phyloP scores from a whole-genome alignment of 305 asterid genomes.

The Stenogyne calaminthoides region DNA sequence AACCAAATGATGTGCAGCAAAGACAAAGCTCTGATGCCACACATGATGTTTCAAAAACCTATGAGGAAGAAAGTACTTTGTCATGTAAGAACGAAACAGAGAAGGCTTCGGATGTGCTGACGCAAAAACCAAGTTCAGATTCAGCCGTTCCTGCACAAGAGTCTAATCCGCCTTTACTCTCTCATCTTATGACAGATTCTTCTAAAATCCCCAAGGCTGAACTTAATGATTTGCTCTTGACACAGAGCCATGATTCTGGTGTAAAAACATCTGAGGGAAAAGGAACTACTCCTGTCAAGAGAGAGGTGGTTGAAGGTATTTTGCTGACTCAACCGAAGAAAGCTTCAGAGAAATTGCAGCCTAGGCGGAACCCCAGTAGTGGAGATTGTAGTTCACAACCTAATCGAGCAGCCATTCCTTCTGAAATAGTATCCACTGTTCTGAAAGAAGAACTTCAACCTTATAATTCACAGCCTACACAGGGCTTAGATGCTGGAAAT shows the following conservation, averaged over 20 bases:
- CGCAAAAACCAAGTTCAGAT: conserved; percentile 31
- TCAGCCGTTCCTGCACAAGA: conserved; percentile 17
- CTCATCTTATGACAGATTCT: conserved; percentile 14
- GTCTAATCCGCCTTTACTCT: conserved; percentile 22
- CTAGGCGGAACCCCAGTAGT: conserved; percentile 41
- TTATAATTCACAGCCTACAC: conserved; percentile 22
- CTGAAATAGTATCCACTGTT: conserved; percentile 9
- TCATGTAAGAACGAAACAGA: conserved; percentile 18
- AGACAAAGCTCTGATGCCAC: conserved; percentile 35
- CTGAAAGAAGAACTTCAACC: conserved; percentile 32
- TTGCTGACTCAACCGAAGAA: conserved; percentile 27
- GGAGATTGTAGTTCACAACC: conserved; percentile 35
- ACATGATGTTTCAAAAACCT: conserved; percentile 24
- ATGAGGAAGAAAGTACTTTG: conserved; percentile 23
- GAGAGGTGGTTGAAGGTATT: no score
- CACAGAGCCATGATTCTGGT: background rate
- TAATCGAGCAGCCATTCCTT: conserved; percentile 20
- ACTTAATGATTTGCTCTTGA: background rate
- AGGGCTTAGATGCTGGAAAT: conserved; percentile 30
- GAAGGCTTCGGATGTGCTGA: conserved; percentile 22
- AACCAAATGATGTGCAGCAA: conserved; percentile 35
- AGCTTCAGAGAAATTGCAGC: conserved; percentile 40
- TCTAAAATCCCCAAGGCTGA: conserved; percentile 24
- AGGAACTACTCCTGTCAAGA: no score
- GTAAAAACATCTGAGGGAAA: no score